Evolutionary conservation across 2,329 filamentous ascomycete genomes (phyloP).

Genomic region (Verticillium tricorpus): DNA sequence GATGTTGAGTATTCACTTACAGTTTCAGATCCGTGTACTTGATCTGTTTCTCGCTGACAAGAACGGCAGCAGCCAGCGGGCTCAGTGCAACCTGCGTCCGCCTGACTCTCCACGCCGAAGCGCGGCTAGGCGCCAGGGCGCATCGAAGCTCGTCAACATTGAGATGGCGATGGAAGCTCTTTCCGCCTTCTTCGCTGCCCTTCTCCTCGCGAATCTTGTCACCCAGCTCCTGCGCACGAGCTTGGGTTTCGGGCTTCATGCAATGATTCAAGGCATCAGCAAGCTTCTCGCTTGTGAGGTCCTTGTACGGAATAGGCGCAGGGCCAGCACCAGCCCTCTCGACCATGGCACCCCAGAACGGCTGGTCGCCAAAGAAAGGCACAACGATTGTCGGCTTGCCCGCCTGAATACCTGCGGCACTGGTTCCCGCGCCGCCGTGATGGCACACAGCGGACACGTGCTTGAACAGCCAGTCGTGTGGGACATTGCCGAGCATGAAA

Average conservation of each 20-base stretch:
- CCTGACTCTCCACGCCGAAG: conserved; percentile 72
- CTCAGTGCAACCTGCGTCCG: conserved; percentile 64
- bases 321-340: conserved; percentile 69
- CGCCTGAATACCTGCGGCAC: conserved; percentile 76
- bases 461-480: conserved; percentile 86
- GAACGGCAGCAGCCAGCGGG: conserved; percentile 64
- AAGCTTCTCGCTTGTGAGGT: conserved; percentile 61
- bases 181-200: conserved; percentile 58
- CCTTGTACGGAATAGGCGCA: conserved; percentile 62
- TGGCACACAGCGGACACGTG: conserved; percentile 79
- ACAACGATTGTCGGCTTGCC: conserved; percentile 79
- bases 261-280: conserved; percentile 60
- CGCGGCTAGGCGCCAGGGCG: conserved; percentile 59
- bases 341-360: conserved; percentile 79
- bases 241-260: conserved; percentile 53
- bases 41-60: conserved; percentile 61
- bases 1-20: conserved; percentile 36
- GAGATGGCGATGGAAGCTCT: conserved; percentile 68
- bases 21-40: conserved; percentile 69
- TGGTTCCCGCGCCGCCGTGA: conserved; percentile 84
- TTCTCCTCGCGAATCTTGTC: conserved; percentile 62
- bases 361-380: conserved; percentile 83
- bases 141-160: conserved; percentile 65
- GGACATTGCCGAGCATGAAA: conserved; percentile 79
- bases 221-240: conserved; percentile 54